Base-by-base conservation (phyloP, 805 yeast genomes). In the Lachancea mirantina region DNA sequence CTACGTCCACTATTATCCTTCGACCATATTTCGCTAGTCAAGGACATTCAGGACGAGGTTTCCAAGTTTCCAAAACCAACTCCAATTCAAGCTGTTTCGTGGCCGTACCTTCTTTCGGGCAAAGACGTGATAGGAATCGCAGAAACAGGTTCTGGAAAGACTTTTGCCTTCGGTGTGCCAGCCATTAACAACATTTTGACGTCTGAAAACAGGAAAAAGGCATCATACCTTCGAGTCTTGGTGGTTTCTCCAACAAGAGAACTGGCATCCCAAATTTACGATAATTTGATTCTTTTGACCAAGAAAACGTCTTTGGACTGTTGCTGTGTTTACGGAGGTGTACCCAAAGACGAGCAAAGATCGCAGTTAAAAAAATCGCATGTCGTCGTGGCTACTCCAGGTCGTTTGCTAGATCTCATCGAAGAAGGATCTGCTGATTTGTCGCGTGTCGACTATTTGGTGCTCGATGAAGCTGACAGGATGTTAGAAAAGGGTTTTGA, bases 401-500 rank as follows among this genome's bases (percentile, higher is more conserved):
- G 99, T 46, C 76, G 99, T 59, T 68, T 92, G 50, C 70, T 87
- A 38, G 99, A 92, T 65, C 68, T 92, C 51, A 66, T 89, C 47
- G 80, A 87, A 40, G 97, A 89, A 54, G 94, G 95, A 9, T 72
- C 88, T 20, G 77, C 84, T 25, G 74, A 78, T 45, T 67, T 88
- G 41, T 63, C 74, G 8, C 55, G 67, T 7, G 79, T 89, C 19
- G 72, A 78, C 40, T 88, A 84, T 56, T 67, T 92, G 45, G 92
- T 92, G 15, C 68, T 92, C 28, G 99, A 92, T 59, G 99, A 92
- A 67, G 99, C 98, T 23, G 99, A 92, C 60, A 76, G 99, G 65
- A 89, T 92, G 97, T 72, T 92, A 39, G 98, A 92, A 59, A 92
- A 84, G 61, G 99, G 99, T 22, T 92, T 92, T 52, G 97, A 94